These are phyloP conservation scores for Blastobotrys aristatus DNA, from an alignment of 1,139 yeast species.

Conservation along the genomic window DNA sequence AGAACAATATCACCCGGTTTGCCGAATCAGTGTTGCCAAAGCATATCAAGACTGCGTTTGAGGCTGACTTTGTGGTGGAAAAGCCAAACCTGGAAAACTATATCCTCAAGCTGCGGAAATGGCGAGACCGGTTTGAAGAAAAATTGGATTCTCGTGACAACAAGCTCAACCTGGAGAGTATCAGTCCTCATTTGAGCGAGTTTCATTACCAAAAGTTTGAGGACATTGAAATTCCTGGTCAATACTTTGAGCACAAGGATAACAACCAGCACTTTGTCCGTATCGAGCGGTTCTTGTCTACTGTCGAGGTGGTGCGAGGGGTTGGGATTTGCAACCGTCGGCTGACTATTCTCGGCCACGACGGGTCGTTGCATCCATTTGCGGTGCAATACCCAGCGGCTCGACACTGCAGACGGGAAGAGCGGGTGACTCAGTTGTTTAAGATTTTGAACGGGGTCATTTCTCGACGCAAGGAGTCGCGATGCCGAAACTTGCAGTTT, in stretches of 20 bases:
- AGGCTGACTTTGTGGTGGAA: conserved; percentile 79
- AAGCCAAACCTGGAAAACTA: conserved; percentile 90
- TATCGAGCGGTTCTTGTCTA: conserved; percentile 88
- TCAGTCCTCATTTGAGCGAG: conserved; percentile 92
- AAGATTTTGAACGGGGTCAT: conserved; percentile 80
- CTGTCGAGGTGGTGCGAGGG: conserved; percentile 83
- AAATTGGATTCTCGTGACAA: conserved; percentile 74
- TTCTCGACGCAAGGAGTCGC: conserved; percentile 75
- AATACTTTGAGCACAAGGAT: conserved; percentile 70
- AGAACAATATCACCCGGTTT: conserved; percentile 80
- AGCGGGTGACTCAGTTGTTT: conserved; percentile 85
- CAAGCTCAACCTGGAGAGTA: conserved; percentile 75
- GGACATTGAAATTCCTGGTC: conserved; percentile 97
- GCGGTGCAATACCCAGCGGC: conserved; percentile 98
- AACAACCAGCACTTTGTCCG: conserved; percentile 82
- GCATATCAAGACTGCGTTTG: conserved; percentile 85
- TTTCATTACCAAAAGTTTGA: conserved; percentile 98
- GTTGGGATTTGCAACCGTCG: conserved; percentile 91
- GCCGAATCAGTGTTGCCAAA: conserved; percentile 93
- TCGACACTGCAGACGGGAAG: conserved; percentile 95
- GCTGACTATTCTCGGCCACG: conserved; percentile 85
- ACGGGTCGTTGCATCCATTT: conserved; percentile 86
- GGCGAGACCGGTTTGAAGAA: conserved; percentile 92
- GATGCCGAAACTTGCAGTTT: conserved; percentile 79
- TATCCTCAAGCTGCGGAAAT: conserved; percentile 72